These are phyloP conservation scores for Aspergillus heteromorphus DNA, from an alignment of 495 filamentous ascomycete genomes.

Conservation along the genomic window DNA sequence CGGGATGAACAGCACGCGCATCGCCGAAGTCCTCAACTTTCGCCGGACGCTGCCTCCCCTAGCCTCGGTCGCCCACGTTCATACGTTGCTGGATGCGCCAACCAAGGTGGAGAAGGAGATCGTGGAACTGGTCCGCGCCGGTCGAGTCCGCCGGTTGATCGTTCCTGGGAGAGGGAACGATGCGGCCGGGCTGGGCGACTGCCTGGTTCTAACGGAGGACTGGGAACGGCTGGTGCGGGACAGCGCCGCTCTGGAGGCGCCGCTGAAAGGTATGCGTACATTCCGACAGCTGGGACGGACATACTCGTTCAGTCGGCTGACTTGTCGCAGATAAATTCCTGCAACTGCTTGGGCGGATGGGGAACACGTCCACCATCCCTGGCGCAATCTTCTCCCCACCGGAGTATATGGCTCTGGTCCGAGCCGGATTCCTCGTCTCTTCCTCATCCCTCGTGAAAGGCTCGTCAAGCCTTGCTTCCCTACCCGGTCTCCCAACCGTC, in stretches of 20 bases:
- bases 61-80: slow-evolving; percentile 66
- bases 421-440: slow-evolving; percentile 66
- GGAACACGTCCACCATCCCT: slow-evolving; percentile 47
- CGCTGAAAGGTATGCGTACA: slow-evolving; percentile 39
- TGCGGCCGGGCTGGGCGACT: slow-evolving; percentile 60
- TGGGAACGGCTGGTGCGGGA: slow-evolving; percentile 53
- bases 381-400: slow-evolving; percentile 40
- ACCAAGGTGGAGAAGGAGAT: slow-evolving; percentile 72
- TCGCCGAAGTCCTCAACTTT: slow-evolving; percentile 65
- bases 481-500: slow-evolving; percentile 46
- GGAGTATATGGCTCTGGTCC: slow-evolving; percentile 56
- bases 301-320: background rate
- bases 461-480: slow-evolving; percentile 45
- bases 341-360: slow-evolving; percentile 48
- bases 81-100: slow-evolving; percentile 58
- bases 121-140: slow-evolving; percentile 53
- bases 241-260: slow-evolving; percentile 37
- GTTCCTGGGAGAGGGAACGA: slow-evolving; percentile 60
- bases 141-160: slow-evolving; percentile 58
- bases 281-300: background rate
- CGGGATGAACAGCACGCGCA: slow-evolving; percentile 70
- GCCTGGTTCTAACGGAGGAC: slow-evolving; percentile 58
- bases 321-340: slow-evolving; percentile 47
- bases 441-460: slow-evolving; percentile 41
- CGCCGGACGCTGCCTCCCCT: slow-evolving; percentile 62